These are phyloP conservation scores for Tricladium varicosporioides DNA, from an alignment of 2,329 filamentous ascomycete species.

Conservation along the genomic window DNA sequence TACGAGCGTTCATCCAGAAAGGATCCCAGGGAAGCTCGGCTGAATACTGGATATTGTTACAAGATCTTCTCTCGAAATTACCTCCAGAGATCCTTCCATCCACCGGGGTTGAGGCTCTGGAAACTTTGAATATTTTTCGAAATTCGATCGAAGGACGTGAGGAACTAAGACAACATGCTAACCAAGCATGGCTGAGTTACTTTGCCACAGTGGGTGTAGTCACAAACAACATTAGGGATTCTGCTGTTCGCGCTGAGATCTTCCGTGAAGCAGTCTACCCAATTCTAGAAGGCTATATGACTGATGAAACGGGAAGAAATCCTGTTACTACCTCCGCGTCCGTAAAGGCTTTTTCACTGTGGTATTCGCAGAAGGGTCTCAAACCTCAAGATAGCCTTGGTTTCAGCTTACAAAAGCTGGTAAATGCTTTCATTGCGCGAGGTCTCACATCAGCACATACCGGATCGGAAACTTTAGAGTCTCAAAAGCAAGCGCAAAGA, in stretches of 20 bases:
- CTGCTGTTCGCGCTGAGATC: conserved; percentile 45
- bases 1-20: conserved; percentile 38
- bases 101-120: conserved; percentile 51
- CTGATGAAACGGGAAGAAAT: conserved; percentile 1
- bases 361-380: conserved; percentile 40
- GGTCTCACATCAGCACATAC: conserved; percentile 74
- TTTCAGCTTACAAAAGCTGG: conserved; percentile 62
- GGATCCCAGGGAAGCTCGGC: conserved; percentile 77
- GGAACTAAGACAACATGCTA: conserved; percentile 67
- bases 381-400: conserved; percentile 49
- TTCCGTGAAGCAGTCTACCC: conserved; percentile 51
- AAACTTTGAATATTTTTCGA: conserved; percentile 66
- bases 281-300: conserved; percentile 53
- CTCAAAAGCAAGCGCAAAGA: conserved; percentile 3
- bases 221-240: conserved; percentile 42
- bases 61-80: conserved; percentile 56
- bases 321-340: conserved; percentile 11
- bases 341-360: conserved; percentile 46
- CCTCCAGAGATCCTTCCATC: conserved; percentile 55
- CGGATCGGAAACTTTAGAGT: conserved; percentile 60
- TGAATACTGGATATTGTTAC: conserved; percentile 71
- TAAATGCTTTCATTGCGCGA: conserved; percentile 58
- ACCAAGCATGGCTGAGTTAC: conserved; percentile 74
- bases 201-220: conserved; percentile 60
- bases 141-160: conserved; percentile 71